Evolutionary conservation across 2,329 filamentous ascomycete species (phyloP), one percentile per base, ranked within the genome.

Genomic region (Aspergillus sp.): DNA sequence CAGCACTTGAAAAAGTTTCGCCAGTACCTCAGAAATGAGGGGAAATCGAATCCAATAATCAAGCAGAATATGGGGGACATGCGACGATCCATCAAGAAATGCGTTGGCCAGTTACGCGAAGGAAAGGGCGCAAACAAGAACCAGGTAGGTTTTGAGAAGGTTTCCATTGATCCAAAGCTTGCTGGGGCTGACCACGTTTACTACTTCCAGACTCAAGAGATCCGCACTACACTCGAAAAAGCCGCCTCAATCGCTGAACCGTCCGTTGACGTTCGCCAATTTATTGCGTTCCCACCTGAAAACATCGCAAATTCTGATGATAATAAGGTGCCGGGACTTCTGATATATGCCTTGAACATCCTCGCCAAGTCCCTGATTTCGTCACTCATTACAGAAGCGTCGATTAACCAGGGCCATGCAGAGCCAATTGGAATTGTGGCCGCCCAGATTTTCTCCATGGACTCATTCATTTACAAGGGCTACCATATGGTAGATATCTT

Each of bases 401-500:
- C 82, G 11, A 82, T 85, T 22, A 84, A 86, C 53, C 81, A 85
- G 1, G 84, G 83, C 60, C 82, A 84, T 5, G 91, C 90, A 9
- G 89, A 95, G 64, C 88, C 90, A 0, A 83, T 96, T 45, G 91
- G 91, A n/a, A 84, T 93, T 22, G 80, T 93, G 22, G 82, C 87
- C 1, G 89, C 88, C 6, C 85, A 87, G 62, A 82, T 96, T 30
- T 93, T 96, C 70, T 88, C 89, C 1, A 81, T 83, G 52, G 80
- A 84, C 17, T 81, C 85, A 15, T 89, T 90, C 68, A 79, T 83
- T 54, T 89, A 86, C 81, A 83, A 87, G 51, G 88, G 86, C 8
- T 75, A 83, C 48, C 83, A 87, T 1, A 80, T 96, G 57, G 87
- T 91, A 52, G 90, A 96, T 70, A 90, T 98, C 58, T 80, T 98